These are phyloP conservation scores for Pezicula neosporulosa DNA, from an alignment of 2,329 filamentous ascomycete species.

Conservation along the genomic window DNA sequence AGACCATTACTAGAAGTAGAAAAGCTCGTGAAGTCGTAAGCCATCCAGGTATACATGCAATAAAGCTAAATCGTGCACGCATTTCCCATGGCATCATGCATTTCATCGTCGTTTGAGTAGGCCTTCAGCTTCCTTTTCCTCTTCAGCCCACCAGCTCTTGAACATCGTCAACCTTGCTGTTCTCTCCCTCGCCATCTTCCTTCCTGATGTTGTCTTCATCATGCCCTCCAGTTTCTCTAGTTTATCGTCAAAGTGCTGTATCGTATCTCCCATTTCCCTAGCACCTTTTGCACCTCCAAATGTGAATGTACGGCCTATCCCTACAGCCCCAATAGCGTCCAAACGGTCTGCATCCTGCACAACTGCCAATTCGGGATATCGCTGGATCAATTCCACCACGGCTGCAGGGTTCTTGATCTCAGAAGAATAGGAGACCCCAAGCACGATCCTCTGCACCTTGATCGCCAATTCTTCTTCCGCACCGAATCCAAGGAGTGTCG, in stretches of 20 bases:
- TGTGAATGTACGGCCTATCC: conserved; percentile 75
- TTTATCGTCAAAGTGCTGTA: conserved; percentile 79
- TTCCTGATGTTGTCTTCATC: conserved; percentile 61
- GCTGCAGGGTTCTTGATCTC: conserved; percentile 64
- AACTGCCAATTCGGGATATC: conserved; percentile 73
- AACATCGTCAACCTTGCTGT: conserved; percentile 50
- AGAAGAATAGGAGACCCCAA: conserved; percentile 75
- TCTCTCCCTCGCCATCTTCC: conserved; percentile 48
- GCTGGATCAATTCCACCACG: conserved; percentile 54
- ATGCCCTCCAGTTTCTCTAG: conserved; percentile 58
- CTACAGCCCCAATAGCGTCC: conserved; percentile 89
- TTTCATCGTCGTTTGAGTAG: conserved; percentile 16
- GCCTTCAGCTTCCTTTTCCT: conserved; percentile 32
- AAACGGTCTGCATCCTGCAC: conserved; percentile 93
- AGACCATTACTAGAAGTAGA: neutral
- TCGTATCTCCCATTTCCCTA: conserved; percentile 58
- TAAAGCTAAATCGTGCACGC: too few species aligned
- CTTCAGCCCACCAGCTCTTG: conserved; percentile 56
- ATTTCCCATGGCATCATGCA: conserved; percentile 7
- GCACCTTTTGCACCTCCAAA: conserved; percentile 65
- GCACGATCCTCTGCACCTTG: conserved; percentile 70
- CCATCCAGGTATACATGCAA: conserved; percentile 2
- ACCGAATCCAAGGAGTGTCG: conserved; percentile 56
- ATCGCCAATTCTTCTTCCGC: conserved; percentile 57
- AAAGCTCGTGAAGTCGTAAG: neutral